Evolutionary conservation across 306 rosid genomes (phyloP), one percentile per base, ranked within the genome.

Genomic region (Adenanthera pavonina): DNA sequence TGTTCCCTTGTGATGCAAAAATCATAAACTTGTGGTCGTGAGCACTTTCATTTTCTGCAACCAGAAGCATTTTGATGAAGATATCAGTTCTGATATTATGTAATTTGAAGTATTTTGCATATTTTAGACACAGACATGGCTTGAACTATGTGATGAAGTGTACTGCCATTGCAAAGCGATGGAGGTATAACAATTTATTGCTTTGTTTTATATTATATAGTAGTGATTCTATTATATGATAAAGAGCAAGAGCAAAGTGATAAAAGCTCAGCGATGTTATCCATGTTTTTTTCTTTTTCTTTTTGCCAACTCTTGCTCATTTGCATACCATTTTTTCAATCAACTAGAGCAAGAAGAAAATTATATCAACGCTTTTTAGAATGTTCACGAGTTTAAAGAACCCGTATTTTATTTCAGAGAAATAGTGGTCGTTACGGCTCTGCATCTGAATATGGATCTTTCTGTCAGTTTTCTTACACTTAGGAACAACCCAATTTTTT

Each of bases 1-100:
- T 46, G 33, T 47, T 6, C 66, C 41, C 75, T 73, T 83, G 72
- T 25, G 78, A 78, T 74, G 51, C 44, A 66, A 57, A 73, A 64
- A 72, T 53, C 14, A 65, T 69, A 34, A 69, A 43, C 1, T 51
- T 43, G 34, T 17, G 47, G 33, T 11, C 8, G 76, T 79, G 48
- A 79, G 69, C 30, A 78, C 3, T 10, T 35, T 66, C 14, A 67
- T 19, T 38, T 78, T 3, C 6, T 65, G 5, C 43, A 64, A 8
- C 44, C 62, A 8, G 13, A 49, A 78, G 38, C 80, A 36, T 66
- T 48, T 77, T 48, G 64, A 66, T 14, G 16, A 77, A 35, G 4
- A 35, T 70, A 12, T 30, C 25, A 16, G 3, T 81, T 48, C 69
- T 36, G 75, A 65, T 35, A 74, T 17, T 6, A 10, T 46, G 13